Percentiles rank a stretch among this genome's conserved stretches.
Evolutionary conservation across 2,329 filamentous ascomycete species (phyloP).

Genomic region (Pseudopyricularia javanii): DNA sequence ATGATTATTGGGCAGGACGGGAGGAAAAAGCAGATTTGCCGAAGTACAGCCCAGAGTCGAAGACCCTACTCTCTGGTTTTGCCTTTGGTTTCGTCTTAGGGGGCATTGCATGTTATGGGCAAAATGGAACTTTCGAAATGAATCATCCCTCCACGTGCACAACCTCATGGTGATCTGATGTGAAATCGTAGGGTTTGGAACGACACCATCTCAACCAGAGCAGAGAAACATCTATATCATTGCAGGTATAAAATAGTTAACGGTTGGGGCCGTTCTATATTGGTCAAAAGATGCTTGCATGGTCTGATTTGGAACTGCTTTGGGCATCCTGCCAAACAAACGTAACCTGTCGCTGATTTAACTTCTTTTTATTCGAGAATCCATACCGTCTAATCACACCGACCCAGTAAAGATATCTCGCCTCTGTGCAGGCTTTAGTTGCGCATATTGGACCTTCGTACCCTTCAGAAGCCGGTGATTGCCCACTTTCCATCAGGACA

Average conservation of each 20-base stretch:
- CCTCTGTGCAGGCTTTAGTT: no score
- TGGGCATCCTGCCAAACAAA: no score
- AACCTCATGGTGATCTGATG: not conserved
- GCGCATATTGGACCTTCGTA: not conserved
- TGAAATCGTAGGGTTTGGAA: not conserved
- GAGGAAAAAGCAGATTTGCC: not conserved
- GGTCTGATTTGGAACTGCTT: no score
- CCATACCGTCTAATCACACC: no score
- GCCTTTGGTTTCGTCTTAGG: not conserved
- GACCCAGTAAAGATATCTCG: no score
- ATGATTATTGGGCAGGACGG: not conserved
- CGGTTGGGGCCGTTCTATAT: no score
- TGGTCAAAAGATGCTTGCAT: no score
- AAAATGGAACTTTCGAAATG: slow-evolving; percentile 2
- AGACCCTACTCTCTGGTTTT: not conserved
- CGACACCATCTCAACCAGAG: no score
- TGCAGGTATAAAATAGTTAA: no score
- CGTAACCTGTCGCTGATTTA: no score
- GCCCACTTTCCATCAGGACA: not conserved
- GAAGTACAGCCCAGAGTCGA: not conserved
- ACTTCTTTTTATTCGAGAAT: no score
- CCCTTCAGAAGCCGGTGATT: not conserved
- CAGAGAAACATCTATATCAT: no score
- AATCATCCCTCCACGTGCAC: not conserved
- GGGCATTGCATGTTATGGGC: slow-evolving; percentile 3